Percentiles rank a stretch among this genome's conserved stretches.
These are phyloP conservation scores for Aspergillus costaricaensis DNA, from an alignment of 2,329 filamentous ascomycete genomes.

Conservation along the genomic window DNA sequence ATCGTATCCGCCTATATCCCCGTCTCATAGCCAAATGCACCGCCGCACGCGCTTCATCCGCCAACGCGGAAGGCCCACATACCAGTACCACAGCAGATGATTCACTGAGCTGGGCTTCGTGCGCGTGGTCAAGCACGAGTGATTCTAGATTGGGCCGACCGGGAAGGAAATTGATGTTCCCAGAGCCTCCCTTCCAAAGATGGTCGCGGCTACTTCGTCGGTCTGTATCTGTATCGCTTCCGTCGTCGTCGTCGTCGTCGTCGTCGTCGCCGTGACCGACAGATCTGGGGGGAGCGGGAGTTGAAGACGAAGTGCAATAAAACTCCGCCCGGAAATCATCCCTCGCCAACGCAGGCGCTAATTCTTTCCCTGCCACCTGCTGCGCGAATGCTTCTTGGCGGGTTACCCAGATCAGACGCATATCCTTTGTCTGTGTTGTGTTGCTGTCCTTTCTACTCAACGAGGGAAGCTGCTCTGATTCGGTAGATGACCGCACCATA, in stretches of 20 bases:
- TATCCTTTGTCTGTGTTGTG: slow-evolving; percentile 26
- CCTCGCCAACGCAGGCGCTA: slow-evolving; percentile 29
- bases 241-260: not conserved
- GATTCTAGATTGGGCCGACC: slow-evolving; percentile 44
- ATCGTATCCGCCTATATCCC: slow-evolving; percentile 40
- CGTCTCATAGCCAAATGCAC: slow-evolving; percentile 40
- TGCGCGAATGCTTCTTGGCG: slow-evolving; percentile 34
- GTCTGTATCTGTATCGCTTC: not conserved
- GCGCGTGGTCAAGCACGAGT: slow-evolving; percentile 36
- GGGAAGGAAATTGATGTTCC: slow-evolving; percentile 1
- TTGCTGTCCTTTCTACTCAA: not conserved
- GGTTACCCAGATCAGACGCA: slow-evolving; percentile 40
- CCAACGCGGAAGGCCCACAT: slow-evolving; percentile 50
- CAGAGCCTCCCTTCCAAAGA: no score
- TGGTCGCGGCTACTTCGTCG: no score
- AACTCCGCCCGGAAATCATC: slow-evolving; percentile 36
- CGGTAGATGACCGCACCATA: slow-evolving; percentile 20
- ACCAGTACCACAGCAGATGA: slow-evolving; percentile 43
- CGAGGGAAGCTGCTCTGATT: not conserved
- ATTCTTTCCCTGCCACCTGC: slow-evolving; percentile 29
- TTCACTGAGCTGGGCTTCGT: slow-evolving; percentile 29
- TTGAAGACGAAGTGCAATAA: slow-evolving; percentile 26
- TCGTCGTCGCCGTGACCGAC: not conserved
- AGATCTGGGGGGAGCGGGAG: not conserved
- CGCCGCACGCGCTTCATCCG: slow-evolving; percentile 46